phyloP scores from a whole-genome alignment of 768 basidiomycete species.

The Hygrocybe coccinea region DNA sequence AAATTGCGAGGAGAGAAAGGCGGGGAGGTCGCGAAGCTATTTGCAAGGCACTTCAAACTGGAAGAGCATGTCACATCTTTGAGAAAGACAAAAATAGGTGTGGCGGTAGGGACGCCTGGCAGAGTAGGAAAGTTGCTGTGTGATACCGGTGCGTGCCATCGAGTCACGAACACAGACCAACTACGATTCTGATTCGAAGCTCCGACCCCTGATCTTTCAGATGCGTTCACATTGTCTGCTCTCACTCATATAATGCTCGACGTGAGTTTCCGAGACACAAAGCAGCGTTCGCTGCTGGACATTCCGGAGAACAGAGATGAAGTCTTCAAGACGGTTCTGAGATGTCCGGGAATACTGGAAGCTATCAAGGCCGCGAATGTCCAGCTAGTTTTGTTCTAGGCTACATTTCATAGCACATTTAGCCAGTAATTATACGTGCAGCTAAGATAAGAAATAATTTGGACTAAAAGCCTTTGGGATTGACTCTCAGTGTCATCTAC shows the following conservation, averaged over 20 bases:
- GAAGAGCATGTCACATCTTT: constrained; percentile 83
- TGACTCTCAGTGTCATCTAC: constrained; percentile 79
- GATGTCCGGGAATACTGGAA: constrained; percentile 53
- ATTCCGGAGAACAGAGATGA: constrained; percentile 83
- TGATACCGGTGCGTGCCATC: constrained; percentile 50
- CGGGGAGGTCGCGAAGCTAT: constrained; percentile 91
- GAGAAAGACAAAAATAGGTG: constrained; percentile 76
- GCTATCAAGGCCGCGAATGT: constrained; percentile 68
- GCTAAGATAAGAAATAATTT: constrained; percentile 3
- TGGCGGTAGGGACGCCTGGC: constrained; percentile 90
- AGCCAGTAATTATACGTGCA: too few relatives aligned
- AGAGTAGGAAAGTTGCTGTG: constrained; percentile 81
- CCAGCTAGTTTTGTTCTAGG: constrained; percentile 65
- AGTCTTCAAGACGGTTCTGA: constrained; percentile 70
- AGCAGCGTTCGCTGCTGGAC: constrained; percentile 70
- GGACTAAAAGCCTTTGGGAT: constrained; percentile 85
- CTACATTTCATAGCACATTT: too few relatives aligned
- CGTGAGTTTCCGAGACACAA: constrained; percentile 64
- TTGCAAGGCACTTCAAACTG: constrained; percentile 92
- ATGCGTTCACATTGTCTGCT: constrained; percentile 64
- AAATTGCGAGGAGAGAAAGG: constrained; percentile 73
- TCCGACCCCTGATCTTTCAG: constrained; percentile 36
- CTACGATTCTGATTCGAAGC: constrained; percentile 4
- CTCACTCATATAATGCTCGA: constrained; percentile 85
- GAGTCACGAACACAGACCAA: too few relatives aligned